phyloP scores from a whole-genome alignment of 345 rosid species.

The Bruguiera gymnorhiza region DNA sequence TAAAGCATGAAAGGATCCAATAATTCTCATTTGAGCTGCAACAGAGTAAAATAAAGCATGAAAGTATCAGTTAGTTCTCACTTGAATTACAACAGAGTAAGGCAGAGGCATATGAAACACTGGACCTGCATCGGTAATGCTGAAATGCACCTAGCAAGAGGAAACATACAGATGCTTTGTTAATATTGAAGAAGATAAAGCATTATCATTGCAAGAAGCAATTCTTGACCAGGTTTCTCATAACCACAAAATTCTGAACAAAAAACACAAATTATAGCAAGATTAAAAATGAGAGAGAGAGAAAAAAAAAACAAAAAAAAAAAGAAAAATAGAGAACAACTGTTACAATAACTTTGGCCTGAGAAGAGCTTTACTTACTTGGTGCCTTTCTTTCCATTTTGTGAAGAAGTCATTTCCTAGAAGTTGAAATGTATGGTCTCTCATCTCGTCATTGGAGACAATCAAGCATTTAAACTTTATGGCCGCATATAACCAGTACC shows the following conservation, averaged over 20 bases:
- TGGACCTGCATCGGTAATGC: constrained; percentile 48
- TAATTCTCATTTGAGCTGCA: constrained; percentile 49
- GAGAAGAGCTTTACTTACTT: constrained; percentile 40
- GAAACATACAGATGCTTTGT: constrained; percentile 9
- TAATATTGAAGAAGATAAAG: constrained; percentile 7
- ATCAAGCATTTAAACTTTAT: constrained; percentile 59
- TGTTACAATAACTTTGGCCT: background rate
- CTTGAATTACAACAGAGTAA: constrained; percentile 65
- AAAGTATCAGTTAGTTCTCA: constrained; percentile 10
- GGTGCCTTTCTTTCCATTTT: constrained; percentile 80
- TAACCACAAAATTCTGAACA: background rate
- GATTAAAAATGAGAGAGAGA: background rate
- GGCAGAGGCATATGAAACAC: constrained; percentile 60
- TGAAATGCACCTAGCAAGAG: constrained; percentile 49
- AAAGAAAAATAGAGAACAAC: background rate
- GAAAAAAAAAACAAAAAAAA: background rate
- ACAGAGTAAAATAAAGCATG: constrained; percentile 34
- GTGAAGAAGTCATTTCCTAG: constrained; percentile 69
- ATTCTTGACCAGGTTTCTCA: background rate
- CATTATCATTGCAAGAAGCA: constrained; percentile 4
- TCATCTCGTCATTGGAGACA: constrained; percentile 78
- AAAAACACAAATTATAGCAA: background rate
- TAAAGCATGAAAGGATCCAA: no score
- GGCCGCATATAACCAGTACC: constrained; percentile 86
- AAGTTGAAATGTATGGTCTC: constrained; percentile 77